phyloP scores from a whole-genome alignment of 768 basidiomycete genomes.

The Russula emetica region DNA sequence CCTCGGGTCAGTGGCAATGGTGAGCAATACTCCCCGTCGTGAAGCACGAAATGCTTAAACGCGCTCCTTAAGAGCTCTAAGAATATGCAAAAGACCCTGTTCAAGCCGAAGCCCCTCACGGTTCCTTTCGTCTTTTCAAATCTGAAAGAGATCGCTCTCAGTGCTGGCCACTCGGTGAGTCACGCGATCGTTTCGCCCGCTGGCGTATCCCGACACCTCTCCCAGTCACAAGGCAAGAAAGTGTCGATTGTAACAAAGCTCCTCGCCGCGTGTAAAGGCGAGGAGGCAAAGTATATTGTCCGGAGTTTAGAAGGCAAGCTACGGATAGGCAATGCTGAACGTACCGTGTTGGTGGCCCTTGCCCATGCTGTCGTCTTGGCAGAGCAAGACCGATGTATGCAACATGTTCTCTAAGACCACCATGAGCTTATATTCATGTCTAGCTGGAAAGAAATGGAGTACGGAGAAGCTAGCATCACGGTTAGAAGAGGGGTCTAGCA shows the following conservation, averaged over 20 bases:
- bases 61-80: constrained; percentile 68
- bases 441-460: constrained; percentile 71
- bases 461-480: constrained; percentile 65
- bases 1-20: constrained; percentile 95
- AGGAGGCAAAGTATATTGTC: constrained; percentile 95
- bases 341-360: constrained; percentile 90
- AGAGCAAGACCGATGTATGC: constrained; percentile 59
- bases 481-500: constrained; percentile 71
- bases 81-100: constrained; percentile 87
- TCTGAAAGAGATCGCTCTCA: constrained; percentile 84
- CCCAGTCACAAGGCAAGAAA: constrained; percentile 90
- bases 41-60: not conserved
- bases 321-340: constrained; percentile 94
- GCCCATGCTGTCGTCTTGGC: constrained; percentile 86
- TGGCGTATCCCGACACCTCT: not conserved
- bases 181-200: not conserved
- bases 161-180: constrained; percentile 74
- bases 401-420: not conserved
- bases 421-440: not conserved
- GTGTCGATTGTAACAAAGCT: constrained; percentile 93
- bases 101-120: constrained; percentile 89
- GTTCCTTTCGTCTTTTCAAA: constrained; percentile 87
- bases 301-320: constrained; percentile 95
- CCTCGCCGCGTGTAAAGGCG: constrained; percentile 83
- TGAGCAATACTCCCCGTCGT: constrained; percentile 33